Evolutionary conservation across 192 early-diverging fungal species (phyloP).

Genomic region (Coemansia furcata): DNA sequence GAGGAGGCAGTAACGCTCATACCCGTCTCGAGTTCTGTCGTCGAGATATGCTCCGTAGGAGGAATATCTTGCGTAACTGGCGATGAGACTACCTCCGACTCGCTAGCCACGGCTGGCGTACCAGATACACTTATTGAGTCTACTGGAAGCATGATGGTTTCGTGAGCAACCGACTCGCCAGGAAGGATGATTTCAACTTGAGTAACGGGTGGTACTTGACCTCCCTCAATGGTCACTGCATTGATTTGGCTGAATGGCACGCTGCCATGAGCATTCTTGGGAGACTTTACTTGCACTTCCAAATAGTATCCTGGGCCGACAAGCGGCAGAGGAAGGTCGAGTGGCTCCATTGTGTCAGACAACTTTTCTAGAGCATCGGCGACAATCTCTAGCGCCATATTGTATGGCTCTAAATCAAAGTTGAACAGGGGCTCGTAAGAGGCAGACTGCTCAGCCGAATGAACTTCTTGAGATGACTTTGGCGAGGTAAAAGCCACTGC

Average conservation of each 20-base stretch:
- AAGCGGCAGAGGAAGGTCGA: constrained; percentile 44
- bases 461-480: constrained; percentile 25
- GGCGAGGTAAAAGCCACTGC: not conserved
- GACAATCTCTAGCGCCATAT: constrained; percentile 48
- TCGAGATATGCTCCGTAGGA: not conserved
- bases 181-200: constrained; percentile 53
- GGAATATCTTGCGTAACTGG: not conserved
- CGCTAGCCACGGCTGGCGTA: not conserved
- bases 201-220: constrained; percentile 38
- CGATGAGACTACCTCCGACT: not conserved
- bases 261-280: constrained; percentile 22
- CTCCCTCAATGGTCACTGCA: constrained; percentile 45
- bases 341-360: constrained; percentile 48
- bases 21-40: not conserved
- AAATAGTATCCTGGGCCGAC: constrained; percentile 50
- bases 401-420: constrained; percentile 50
- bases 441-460: not conserved
- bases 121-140: not conserved
- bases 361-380: constrained; percentile 47
- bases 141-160: constrained; percentile 37
- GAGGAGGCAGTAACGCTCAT: not conserved
- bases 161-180: constrained; percentile 35
- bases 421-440: constrained; percentile 42
- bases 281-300: constrained; percentile 47
- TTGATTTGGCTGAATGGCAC: constrained; percentile 32